phyloP scores from a whole-genome alignment of 805 yeast genomes.

The Cyberlindnera mycetangii region DNA sequence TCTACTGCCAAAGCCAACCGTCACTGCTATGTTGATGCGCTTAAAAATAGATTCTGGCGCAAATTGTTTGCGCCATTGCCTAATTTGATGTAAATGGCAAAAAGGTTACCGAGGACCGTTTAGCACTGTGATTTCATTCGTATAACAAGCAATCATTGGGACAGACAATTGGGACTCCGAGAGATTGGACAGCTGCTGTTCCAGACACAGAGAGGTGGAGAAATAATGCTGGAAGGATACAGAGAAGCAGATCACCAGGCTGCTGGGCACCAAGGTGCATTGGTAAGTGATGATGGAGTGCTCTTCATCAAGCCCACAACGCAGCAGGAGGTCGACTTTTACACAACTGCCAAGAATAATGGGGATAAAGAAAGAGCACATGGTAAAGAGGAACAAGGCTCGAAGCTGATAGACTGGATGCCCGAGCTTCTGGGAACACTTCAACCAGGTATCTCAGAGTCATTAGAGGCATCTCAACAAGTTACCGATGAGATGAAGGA shows the following conservation, averaged over 20 bases:
- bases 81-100: neutral
- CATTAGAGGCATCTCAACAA: conserved; percentile 22
- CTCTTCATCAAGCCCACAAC: conserved; percentile 71
- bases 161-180: too few relatives aligned
- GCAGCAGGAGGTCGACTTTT: conserved; percentile 72
- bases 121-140: too few relatives aligned
- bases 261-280: conserved; percentile 88
- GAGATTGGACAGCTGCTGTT: too few relatives aligned
- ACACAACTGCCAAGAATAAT: conserved; percentile 36
- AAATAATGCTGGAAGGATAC: conserved; percentile 5
- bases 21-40: too few relatives aligned
- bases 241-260: conserved; percentile 54
- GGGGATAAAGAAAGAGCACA: conserved; percentile 22
- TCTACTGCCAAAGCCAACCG: too few relatives aligned
- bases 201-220: too few relatives aligned
- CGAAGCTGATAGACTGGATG: conserved; percentile 52
- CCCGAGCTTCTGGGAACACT: conserved; percentile 65
- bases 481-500: conserved; percentile 24
- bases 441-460: conserved; percentile 39
- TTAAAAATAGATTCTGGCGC: too few relatives aligned
- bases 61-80: too few relatives aligned
- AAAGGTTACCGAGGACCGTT: too few relatives aligned
- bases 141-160: too few relatives aligned
- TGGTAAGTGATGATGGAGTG: conserved; percentile 59
- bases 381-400: conserved; percentile 22